Evolutionary conservation across 73 alveolate species (phyloP).

Genomic region (Blepharisma japonicum): DNA sequence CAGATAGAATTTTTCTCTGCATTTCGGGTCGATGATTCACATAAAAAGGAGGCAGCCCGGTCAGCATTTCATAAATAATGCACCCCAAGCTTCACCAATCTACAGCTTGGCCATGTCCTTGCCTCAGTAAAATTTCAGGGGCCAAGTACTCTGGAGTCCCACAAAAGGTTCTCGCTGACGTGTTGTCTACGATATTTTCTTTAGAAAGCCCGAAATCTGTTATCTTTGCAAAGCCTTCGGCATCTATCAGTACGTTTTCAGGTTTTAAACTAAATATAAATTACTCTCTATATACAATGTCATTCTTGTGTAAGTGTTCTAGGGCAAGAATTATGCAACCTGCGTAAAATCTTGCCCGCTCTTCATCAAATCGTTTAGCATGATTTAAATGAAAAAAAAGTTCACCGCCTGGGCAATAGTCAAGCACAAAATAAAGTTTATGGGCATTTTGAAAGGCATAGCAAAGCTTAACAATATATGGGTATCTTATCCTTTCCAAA

Average conservation of each 20-base stretch:
- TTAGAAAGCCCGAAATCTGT: conserved; percentile 47
- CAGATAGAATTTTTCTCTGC: conserved; percentile 28
- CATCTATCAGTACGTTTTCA: conserved; percentile 37
- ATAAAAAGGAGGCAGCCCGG: conserved; percentile 56
- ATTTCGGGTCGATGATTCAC: conserved; percentile 32
- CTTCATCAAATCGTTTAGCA: conserved; percentile 53
- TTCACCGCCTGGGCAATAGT: conserved; percentile 31
- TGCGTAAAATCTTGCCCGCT: conserved; percentile 68
- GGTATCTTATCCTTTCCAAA: conserved; percentile 22
- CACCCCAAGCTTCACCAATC: conserved; percentile 93
- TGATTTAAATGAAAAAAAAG: conserved; percentile 6
- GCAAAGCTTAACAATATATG: conserved; percentile 20
- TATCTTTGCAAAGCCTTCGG: conserved; percentile 26
- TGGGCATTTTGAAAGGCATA: conserved; percentile 30
- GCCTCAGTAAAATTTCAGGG: conserved; percentile 38
- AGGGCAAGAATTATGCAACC: conserved; percentile 68
- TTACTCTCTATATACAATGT: conserved; percentile 68
- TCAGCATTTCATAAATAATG: conserved; percentile 72
- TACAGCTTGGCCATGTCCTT: conserved; percentile 96
- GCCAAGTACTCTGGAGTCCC: conserved; percentile 55
- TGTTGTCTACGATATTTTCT: conserved; percentile 35
- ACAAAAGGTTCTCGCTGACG: conserved; percentile 23
- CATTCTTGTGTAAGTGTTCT: conserved; percentile 65
- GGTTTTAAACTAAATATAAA: conserved; percentile 30
- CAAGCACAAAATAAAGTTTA: conserved; percentile 30